Conservation (phyloP, 768 basidiomycete genomes). For the Trametes cubensis region DNA sequence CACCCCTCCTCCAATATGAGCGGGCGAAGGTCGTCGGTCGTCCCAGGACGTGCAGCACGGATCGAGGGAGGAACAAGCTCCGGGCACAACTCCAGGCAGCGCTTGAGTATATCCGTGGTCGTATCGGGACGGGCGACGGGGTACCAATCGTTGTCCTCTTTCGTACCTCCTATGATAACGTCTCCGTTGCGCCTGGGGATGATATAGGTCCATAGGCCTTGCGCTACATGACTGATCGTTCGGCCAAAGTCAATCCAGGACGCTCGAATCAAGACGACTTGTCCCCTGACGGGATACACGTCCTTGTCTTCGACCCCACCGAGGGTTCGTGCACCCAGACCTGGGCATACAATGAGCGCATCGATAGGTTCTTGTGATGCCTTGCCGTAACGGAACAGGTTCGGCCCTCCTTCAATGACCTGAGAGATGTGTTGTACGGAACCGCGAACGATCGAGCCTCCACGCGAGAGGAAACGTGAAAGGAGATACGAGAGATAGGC, state of each 20-base stretch:
- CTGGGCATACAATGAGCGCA: conserved; percentile 71
- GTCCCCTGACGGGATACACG: conserved; percentile 51
- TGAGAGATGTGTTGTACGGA: conserved; percentile 71
- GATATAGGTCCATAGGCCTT: conserved; percentile 58
- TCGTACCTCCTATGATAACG: conserved; percentile 65
- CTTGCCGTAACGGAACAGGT: conserved; percentile 25
- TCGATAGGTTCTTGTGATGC: conserved; percentile 34
- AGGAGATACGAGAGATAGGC: conserved; percentile 67
- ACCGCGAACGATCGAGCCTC: conserved; percentile 63
- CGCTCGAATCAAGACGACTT: conserved; percentile 46
- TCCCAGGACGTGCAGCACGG: conserved; percentile 32
- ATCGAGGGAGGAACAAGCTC: conserved; percentile 36
- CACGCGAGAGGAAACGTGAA: conserved; percentile 55
- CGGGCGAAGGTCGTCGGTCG: conserved; percentile 42
- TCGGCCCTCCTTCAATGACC: conserved; percentile 60
- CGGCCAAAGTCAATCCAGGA: conserved; percentile 58
- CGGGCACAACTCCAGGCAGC: conserved; percentile 39
- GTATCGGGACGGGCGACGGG: conserved; percentile 66
- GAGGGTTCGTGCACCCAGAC: conserved; percentile 57
- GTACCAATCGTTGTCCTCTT: conserved; percentile 66
- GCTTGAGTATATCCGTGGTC: conserved; percentile 58
- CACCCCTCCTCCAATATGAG: conserved; percentile 47
- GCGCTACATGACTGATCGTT: conserved; percentile 43
- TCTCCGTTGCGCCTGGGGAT: conserved; percentile 64
- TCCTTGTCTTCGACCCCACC: conserved; percentile 55